Base-by-base conservation (phyloP, 805 yeast genomes). In the Candida michaelii region DNA sequence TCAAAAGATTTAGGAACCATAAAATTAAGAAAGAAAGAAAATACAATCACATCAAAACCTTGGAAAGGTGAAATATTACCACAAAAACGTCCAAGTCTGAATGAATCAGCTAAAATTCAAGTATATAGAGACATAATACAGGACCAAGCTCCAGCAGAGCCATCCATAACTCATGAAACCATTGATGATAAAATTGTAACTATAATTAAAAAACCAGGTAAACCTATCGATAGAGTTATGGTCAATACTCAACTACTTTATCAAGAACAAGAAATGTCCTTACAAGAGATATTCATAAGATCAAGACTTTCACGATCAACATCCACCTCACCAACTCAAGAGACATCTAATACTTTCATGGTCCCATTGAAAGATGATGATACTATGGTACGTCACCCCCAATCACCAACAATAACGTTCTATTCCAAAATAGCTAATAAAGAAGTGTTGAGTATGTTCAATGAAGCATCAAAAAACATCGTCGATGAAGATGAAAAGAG, bases 371-470 rank as follows among this genome's bases (percentile, higher is more conserved):
- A 72, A 42, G 50, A 54, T 30, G 53, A 45, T 13, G 54, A 52
- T 27, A 39, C 53, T 2, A 43, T 35, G 7, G 12, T 23, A 11
- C 24, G 35, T 25, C 48, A 48, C 12, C 75, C 79, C 3, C 66
- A 71, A 11, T 84, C 95, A 0, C 95, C 95, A 0, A 89, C 96
- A 0, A 74, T 85, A 49, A 89, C 97, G 0, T 65, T 83, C 55
- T 83, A 76, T 56, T 84, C 96, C 0, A 79, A 80, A 39, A 79
- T 81, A 53, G 91, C 96, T 2, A 76, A 80, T 43, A 77, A 79
- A 42, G 96, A 88, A 51, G 82, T 89, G 0, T 68, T 76, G 47
- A 74, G 78, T 12, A 85, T 89, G 89, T 85, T 88, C 58, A 86
- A 83, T 54, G 79, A 75, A 37, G 78, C 79, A 0, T 62, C 71